Evolutionary conservation across 2,329 filamentous ascomycete genomes (phyloP), one percentile per base, ranked within the genome.

Genomic region (Clonostachys byssicola): DNA sequence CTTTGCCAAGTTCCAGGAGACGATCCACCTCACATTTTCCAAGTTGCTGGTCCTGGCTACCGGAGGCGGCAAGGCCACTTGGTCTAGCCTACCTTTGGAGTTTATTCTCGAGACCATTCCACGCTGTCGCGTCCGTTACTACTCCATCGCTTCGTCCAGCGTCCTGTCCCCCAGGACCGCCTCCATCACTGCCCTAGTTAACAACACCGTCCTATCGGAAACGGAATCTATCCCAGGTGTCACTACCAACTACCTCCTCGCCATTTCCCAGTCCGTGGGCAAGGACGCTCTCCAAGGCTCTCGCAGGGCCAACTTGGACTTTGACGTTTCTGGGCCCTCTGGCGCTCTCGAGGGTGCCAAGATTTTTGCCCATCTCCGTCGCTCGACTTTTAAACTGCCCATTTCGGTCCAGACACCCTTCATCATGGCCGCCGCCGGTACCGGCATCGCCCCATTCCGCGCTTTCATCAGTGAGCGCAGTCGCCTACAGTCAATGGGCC

Each of bases 71-170:
- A 6, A 63, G 61, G 60, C 43, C 48, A 2, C 13, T 63, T 70
- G 30, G 52, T 60, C 8, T 41, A 47, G 51, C 2, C 23, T 64
- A 6, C 58, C 60, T 0, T 66, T 86, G 6, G 69, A 73, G 2
- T 71, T 75, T 42, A 78, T 83, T 58, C 65, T 86, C 7, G 71
- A 76, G 44, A 77, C 77, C 56, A 70, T 84, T 1, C 75, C 78
- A 2, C 70, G 72, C 0, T 40, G 55, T 8, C 51, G 77, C 13
- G 69, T 80, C 10, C 77, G 81, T 5, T 79, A 81, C 51, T 85
- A 85, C 59, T 80, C 76, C 7, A 83, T 84, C 49, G 83, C 80
- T 0, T 82, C 77, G 1, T 82, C 79, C 10, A 69, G 66, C 13
- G 63, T 70, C 30, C 52, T 60, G 8, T 57, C 54, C 8, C 51